Conservation (phyloP, 2,329 filamentous ascomycete species). For the Cladosporium sp. region DNA sequence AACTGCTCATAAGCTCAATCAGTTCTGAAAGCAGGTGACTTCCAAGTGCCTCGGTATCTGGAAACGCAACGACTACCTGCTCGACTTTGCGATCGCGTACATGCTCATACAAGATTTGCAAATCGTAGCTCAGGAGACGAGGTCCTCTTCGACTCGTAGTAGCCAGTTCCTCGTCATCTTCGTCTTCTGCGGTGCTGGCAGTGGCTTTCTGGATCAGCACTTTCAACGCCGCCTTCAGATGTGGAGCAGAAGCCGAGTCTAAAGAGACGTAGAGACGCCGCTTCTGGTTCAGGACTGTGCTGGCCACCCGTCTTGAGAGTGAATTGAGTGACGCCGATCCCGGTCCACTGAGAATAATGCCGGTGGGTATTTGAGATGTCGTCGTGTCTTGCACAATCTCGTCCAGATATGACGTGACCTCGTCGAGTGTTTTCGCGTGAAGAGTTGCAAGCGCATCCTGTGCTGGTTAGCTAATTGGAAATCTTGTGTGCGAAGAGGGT, state of each 20-base stretch:
- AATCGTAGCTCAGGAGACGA: conserved; percentile 71
- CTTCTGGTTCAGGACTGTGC: conserved; percentile 36
- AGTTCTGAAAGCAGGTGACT: conserved; percentile 66
- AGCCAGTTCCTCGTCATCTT: conserved; percentile 41
- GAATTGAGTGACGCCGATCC: conserved; percentile 72
- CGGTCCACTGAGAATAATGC: conserved; percentile 68
- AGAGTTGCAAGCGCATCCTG: conserved; percentile 9
- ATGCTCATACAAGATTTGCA: conserved; percentile 64
- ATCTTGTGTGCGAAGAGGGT: conserved; percentile 27
- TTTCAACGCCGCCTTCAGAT: conserved; percentile 69
- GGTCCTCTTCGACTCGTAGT: conserved; percentile 47
- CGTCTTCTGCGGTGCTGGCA: conserved; percentile 37
- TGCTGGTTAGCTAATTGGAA: conserved; percentile 34
- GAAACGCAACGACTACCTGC: conserved; percentile 67
- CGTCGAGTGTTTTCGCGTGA: conserved; percentile 34
- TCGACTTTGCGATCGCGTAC: conserved; percentile 50
- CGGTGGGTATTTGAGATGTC: conserved; percentile 17
- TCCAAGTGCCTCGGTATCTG: conserved; percentile 81
- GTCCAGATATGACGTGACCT: conserved; percentile 15
- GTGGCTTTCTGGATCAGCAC: conserved; percentile 67
- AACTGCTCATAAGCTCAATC: conserved; percentile 63
- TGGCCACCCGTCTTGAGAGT: conserved; percentile 63
- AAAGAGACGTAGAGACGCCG: conserved; percentile 61
- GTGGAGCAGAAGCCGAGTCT: conserved; percentile 66
- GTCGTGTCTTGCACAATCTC: conserved; percentile 14